Base-by-base conservation (phyloP, 2,329 filamentous ascomycete species). In the Exophiala aquamarina region DNA sequence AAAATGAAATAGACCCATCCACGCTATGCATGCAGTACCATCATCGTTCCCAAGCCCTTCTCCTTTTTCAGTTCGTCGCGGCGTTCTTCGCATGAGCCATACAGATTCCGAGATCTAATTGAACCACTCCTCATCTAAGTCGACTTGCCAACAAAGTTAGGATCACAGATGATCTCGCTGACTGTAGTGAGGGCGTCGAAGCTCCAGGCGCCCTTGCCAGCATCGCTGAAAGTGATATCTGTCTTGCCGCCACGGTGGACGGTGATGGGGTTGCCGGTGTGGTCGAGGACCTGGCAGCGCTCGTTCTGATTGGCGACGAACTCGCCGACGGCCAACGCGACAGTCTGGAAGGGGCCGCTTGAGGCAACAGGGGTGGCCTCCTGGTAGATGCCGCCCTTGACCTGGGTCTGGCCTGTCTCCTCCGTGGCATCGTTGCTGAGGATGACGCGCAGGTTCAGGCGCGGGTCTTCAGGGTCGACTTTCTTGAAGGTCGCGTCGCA, bases 111-210 rank as follows among this genome's bases (percentile, higher is more conserved):
- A n/a, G n/a, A n/a, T n/a, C n/a, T n/a, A n/a, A n/a, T n/a, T n/a
- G n/a, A n/a, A n/a, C n/a, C n/a, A n/a, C n/a, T n/a, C n/a, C n/a
- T n/a, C n/a, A n/a, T n/a, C n/a, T n/a, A n/a, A n/a, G n/a, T n/a
- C n/a, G n/a, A n/a, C n/a, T n/a, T n/a, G n/a, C 32, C n/a, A 41
- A 47, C 50, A 18, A 53, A 53, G 33, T 41, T 43, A 34, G 46
- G 50, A 21, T 53, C 41, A 29, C 50, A 53, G 26, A 64, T 63
- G 19, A 67, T 66, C 42, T 67, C 63, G 40, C 65, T 57, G 23
- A 66, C 66, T 33, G 62, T 63, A 40, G 67, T 50, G 68, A 63
- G 1, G 62, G 64, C 41, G 61, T 62, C 6, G 58, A 57, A 42
- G 11, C 42, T 54, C 55, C 55, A 57, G 7, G 26, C 37, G 32